phyloP scores from a whole-genome alignment of 495 filamentous ascomycete genomes.

The Endocarpon pusillum region DNA sequence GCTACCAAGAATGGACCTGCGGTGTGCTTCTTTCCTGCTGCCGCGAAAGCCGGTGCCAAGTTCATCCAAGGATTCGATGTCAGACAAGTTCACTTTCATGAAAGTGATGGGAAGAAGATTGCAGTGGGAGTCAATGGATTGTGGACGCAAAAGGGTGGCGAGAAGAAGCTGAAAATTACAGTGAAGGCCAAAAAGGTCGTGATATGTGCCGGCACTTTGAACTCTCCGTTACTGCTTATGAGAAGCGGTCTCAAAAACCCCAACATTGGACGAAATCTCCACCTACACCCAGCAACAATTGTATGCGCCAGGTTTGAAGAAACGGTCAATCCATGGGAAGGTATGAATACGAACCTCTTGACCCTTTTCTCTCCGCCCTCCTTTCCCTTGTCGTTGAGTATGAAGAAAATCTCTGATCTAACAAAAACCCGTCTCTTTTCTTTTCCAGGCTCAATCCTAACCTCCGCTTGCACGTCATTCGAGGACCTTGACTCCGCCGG shows the following conservation, averaged over 20 bases:
- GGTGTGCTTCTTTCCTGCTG: constrained; percentile 62
- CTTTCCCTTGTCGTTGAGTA: too few relatives aligned
- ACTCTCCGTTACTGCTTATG: constrained; percentile 57
- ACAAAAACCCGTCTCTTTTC: too few relatives aligned
- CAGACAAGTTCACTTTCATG: constrained; percentile 48
- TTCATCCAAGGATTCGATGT: constrained; percentile 68
- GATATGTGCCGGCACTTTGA: constrained; percentile 52
- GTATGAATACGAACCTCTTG: too few relatives aligned
- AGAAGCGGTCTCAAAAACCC: constrained; percentile 59
- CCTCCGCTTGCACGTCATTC: constrained; percentile 55
- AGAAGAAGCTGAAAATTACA: constrained; percentile 39
- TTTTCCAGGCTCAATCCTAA: too few relatives aligned
- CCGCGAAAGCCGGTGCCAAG: constrained; percentile 49
- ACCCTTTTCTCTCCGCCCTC: too few relatives aligned
- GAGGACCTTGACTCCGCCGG: constrained; percentile 69
- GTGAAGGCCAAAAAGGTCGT: constrained; percentile 74
- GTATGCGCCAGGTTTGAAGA: constrained; percentile 41
- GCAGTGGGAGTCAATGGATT: constrained; percentile 51
- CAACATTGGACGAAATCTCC: constrained; percentile 71
- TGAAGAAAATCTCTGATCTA: too few relatives aligned
- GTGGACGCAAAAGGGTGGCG: constrained; percentile 56
- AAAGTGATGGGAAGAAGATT: constrained; percentile 32
- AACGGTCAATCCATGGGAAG: constrained; percentile 62
- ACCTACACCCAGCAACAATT: constrained; percentile 44
- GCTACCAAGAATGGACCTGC: constrained; percentile 63